These are phyloP conservation scores for Sistotremastrum niveocremeum DNA, from an alignment of 768 basidiomycete genomes.

Conservation along the genomic window DNA sequence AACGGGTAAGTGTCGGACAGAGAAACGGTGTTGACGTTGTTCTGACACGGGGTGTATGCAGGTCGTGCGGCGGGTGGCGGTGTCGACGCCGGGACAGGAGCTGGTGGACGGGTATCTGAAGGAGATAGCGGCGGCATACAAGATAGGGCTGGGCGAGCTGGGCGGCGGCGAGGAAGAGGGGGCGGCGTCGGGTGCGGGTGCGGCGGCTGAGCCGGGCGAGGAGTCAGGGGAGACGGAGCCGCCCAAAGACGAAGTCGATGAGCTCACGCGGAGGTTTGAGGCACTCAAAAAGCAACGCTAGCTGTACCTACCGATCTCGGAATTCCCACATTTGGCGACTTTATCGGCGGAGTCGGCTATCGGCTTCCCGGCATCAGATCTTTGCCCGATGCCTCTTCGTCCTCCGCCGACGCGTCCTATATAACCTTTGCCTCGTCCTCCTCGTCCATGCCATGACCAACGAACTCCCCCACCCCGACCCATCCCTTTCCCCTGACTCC, in stretches of 20 bases:
- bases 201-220: constrained; percentile 14
- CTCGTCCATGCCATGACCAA: constrained; percentile 1
- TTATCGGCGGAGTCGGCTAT: neutral
- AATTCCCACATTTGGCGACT: no score
- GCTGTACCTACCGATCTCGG: neutral
- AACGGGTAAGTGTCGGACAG: constrained; percentile 43
- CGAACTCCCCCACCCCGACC: constrained; percentile 7
- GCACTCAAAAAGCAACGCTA: constrained; percentile 68
- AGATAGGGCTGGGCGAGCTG: constrained; percentile 24
- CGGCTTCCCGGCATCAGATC: neutral
- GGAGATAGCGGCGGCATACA: constrained; percentile 85
- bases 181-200: constrained; percentile 18
- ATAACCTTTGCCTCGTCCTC: constrained; percentile 6
- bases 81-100: constrained; percentile 53
- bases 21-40: neutral
- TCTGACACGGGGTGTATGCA: constrained; percentile 15
- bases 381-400: neutral
- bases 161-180: constrained; percentile 15
- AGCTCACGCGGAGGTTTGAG: constrained; percentile 68
- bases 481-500: neutral
- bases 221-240: constrained; percentile 17
- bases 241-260: constrained; percentile 59
- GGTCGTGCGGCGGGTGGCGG: constrained; percentile 63
- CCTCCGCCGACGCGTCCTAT: constrained; percentile 2
- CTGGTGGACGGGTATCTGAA: constrained; percentile 79